Percentiles rank a stretch among this genome's conserved stretches.
Conservation (phyloP, 768 basidiomycete genomes). For the Suillus hirtellus region DNA sequence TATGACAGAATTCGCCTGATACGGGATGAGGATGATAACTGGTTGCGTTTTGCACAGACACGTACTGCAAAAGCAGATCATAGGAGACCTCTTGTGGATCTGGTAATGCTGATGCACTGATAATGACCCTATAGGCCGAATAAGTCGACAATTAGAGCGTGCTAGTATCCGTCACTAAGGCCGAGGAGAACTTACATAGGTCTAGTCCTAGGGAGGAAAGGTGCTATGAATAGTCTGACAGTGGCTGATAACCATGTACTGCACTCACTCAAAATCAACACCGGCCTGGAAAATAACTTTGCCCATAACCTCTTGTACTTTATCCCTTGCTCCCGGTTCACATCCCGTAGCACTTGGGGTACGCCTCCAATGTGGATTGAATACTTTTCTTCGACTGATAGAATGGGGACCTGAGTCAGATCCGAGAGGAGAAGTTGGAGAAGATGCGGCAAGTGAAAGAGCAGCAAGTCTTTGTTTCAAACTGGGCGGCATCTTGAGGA, state of each 20-base stretch:
- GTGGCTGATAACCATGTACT: conserved; percentile 1
- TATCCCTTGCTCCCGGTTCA: conserved; percentile 37
- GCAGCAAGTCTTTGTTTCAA: conserved; percentile 71
- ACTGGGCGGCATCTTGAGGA: conserved; percentile 35
- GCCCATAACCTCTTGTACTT: conserved; percentile 63
- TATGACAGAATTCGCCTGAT: conserved; percentile 74
- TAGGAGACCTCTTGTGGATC: conserved; percentile 77
- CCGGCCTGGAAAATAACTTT: conserved; percentile 87
- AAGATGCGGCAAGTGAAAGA: conserved; percentile 54
- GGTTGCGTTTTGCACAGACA: conserved; percentile 19
- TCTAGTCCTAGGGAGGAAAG: conserved; percentile 58
- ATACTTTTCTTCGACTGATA: conserved; percentile 40
- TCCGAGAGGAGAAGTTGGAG: conserved; percentile 41
- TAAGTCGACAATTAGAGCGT: neutral
- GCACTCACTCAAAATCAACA: conserved; percentile 81
- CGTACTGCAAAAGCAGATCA: conserved; percentile 73
- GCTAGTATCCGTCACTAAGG: conserved; percentile 1
- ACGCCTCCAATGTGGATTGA: conserved; percentile 57
- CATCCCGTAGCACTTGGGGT: conserved; percentile 26
- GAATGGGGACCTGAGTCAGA: conserved; percentile 19
- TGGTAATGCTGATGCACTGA: conserved; percentile 81
- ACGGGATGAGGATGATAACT: conserved; percentile 13
- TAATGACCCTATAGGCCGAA: conserved; percentile 62
- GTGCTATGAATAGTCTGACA: conserved; percentile 9
- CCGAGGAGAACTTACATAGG: conserved; percentile 66